Percentiles rank a stretch among this genome's conserved stretches.
Evolutionary conservation across 2,329 filamentous ascomycete species (phyloP).

Genomic region (Truncatella angustata): DNA sequence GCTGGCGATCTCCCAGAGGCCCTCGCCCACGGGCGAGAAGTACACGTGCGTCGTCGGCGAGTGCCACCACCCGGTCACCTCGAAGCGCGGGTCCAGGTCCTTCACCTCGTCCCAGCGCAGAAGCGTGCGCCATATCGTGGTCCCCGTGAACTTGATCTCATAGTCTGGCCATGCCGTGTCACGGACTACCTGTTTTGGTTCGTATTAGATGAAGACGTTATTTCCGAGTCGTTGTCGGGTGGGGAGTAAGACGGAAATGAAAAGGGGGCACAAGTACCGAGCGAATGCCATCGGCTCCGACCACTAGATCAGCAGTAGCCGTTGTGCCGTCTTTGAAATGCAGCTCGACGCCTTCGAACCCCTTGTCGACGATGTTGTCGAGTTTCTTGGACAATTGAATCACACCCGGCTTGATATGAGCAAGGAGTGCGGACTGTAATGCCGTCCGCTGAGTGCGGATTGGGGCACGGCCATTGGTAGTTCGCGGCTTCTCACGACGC

Average conservation of each 20-base stretch:
- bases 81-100: slow-evolving; percentile 25
- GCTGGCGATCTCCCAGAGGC: slow-evolving; percentile 25
- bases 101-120: slow-evolving; percentile 34
- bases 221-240: background rate
- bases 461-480: slow-evolving; percentile 13
- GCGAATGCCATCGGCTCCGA: slow-evolving; percentile 53
- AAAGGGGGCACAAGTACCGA: slow-evolving; percentile 31
- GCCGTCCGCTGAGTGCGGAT: slow-evolving; percentile 29
- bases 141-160: slow-evolving; percentile 33
- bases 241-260: no score
- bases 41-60: slow-evolving; percentile 26
- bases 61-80: slow-evolving; percentile 27
- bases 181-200: slow-evolving; percentile 23
- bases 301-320: slow-evolving; percentile 42
- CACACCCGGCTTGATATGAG: slow-evolving; percentile 39
- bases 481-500: slow-evolving; percentile 18
- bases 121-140: slow-evolving; percentile 45
- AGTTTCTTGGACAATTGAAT: slow-evolving; percentile 46
- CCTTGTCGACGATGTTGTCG: slow-evolving; percentile 33
- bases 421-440: slow-evolving; percentile 47
- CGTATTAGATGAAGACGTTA: slow-evolving; percentile 23
- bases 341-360: slow-evolving; percentile 34
- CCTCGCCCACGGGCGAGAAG: slow-evolving; percentile 26
- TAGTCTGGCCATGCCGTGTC: slow-evolving; percentile 24
- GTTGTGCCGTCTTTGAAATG: slow-evolving; percentile 42